phyloP scores from a whole-genome alignment of 1,139 yeast species.

The Pichia sp. region DNA sequence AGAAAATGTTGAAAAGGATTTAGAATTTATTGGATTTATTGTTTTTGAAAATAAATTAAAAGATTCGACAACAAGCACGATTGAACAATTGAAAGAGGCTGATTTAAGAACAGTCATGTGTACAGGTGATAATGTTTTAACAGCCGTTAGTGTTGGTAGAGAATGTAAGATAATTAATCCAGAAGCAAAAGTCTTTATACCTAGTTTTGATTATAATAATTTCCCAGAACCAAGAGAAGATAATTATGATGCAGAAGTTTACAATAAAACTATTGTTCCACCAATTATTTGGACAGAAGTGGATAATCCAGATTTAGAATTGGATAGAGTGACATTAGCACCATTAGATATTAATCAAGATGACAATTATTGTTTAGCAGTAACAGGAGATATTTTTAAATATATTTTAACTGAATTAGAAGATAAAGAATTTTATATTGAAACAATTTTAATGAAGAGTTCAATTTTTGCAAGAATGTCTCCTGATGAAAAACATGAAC shows the following conservation, averaged over 20 bases:
- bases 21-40: slow-evolving; percentile 80
- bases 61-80: slow-evolving; percentile 55
- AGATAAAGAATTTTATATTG: slow-evolving; percentile 36
- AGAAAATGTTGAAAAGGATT: slow-evolving; percentile 57
- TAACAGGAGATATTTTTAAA: slow-evolving; percentile 89
- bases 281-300: slow-evolving; percentile 60
- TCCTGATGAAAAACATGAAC: slow-evolving; percentile 96
- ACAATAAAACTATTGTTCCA: slow-evolving; percentile 7
- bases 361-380: slow-evolving; percentile 60
- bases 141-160: slow-evolving; percentile 88
- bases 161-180: slow-evolving; percentile 65
- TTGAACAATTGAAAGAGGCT: slow-evolving; percentile 56
- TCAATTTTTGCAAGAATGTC: slow-evolving; percentile 94
- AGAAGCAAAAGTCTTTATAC: slow-evolving; percentile 54
- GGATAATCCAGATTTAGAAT: slow-evolving; percentile 41
- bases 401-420: slow-evolving; percentile 55
- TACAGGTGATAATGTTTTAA: slow-evolving; percentile 91
- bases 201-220: slow-evolving; percentile 41
- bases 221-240: slow-evolving; percentile 4
- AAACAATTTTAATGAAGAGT: slow-evolving; percentile 64
- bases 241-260: slow-evolving; percentile 10
- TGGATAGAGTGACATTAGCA: slow-evolving; percentile 60
- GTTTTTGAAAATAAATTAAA: slow-evolving; percentile 89
- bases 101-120: slow-evolving; percentile 87
- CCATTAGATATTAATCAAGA: slow-evolving; percentile 37